A percentile compares a stretch with the other conserved stretches of the same genome.
Evolutionary conservation across 2,329 filamentous ascomycete species (phyloP).

Genomic region (Pseudohalonectria lignicola): DNA sequence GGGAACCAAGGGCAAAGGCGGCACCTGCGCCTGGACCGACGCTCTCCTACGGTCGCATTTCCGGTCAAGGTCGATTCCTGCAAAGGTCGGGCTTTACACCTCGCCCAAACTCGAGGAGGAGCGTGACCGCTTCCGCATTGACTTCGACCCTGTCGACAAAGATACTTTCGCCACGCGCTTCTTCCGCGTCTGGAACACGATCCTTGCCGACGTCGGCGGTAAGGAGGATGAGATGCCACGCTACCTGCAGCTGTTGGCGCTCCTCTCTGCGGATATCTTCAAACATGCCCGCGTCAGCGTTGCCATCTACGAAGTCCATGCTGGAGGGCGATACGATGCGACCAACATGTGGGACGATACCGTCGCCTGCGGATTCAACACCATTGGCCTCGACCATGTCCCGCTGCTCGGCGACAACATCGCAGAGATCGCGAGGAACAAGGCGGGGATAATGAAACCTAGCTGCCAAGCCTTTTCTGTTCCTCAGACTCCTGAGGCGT

Average conservation of each 20-base stretch:
- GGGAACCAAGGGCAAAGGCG: conserved; percentile 2
- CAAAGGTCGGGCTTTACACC: conserved; percentile 3
- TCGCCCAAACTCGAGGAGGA: background rate
- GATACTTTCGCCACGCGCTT: background rate
- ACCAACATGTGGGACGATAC: conserved; percentile 56
- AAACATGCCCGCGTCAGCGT: background rate
- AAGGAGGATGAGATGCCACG: conserved; percentile 1
- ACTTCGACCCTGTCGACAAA: background rate
- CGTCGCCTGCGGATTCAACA: conserved; percentile 48
- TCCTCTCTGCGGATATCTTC: conserved; percentile 1
- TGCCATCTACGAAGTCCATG: conserved; percentile 2
- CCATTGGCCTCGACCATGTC: conserved; percentile 60
- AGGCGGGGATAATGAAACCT: conserved; percentile 57
- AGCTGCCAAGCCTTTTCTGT: conserved; percentile 42
- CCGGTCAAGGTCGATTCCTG: background rate
- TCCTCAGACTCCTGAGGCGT: background rate
- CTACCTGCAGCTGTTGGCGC: conserved; percentile 3
- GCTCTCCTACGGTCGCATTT: conserved; percentile 2
- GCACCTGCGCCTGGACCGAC: conserved; percentile 1
- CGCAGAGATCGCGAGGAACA: conserved; percentile 62
- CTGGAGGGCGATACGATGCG: conserved; percentile 43
- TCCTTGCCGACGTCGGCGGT: conserved; percentile 1
- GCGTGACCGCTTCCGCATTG: conserved; percentile 1
- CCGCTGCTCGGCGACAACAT: conserved; percentile 50
- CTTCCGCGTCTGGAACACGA: conserved; percentile 1